Evolutionary conservation across 192 early-diverging fungal genomes (phyloP), one percentile per base, ranked within the genome.

Genomic region (Podila horticola): DNA sequence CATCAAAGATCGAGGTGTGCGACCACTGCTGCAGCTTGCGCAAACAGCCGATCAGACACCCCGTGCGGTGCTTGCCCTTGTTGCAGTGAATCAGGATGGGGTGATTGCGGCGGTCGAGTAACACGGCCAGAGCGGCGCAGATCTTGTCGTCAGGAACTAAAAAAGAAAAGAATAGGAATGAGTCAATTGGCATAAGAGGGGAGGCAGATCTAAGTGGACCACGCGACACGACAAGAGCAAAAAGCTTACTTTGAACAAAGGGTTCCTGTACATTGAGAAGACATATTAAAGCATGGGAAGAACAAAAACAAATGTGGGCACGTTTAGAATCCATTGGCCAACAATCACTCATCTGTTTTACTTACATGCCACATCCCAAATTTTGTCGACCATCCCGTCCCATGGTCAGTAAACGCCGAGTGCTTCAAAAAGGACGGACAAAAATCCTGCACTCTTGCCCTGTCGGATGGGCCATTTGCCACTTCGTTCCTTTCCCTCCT

Each of bases 41-140:
- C 66, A 99, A 85, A 57, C 96, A 98, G 7, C 97, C 98, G 45
- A 99, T 91, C 34, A 99, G 72, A 79, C 98, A 99, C 2, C 96
- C 98, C 8, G 97, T 96, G n/a, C 98, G 90, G 76, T 99, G 95
- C 88, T 98, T 98, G 61, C 98, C 98, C 82, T 98, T 97, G 81
- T 99, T 98, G 79, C 97, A 99, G 73, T 99, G 97, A 10, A 99
- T 93, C 50, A 99, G 72, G 51, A 99, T 91, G 13, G 94, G 94
- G 65, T 95, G 94, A 51, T 95, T 95, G 31, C 92, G 84, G 17
- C 77, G 82, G 66, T 95, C 92, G 72, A 90, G 67, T 13, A 90
- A 84, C 28, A 84, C 87, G 3, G 89, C 87, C 29, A 90, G 64
- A 1, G 89, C 89, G 17, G 79, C 86, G 66, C 84, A 84, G 29